Percentiles rank a stretch among this genome's conserved stretches.
phyloP scores from a whole-genome alignment of 805 yeast species.

The Peterozyma toletana region DNA sequence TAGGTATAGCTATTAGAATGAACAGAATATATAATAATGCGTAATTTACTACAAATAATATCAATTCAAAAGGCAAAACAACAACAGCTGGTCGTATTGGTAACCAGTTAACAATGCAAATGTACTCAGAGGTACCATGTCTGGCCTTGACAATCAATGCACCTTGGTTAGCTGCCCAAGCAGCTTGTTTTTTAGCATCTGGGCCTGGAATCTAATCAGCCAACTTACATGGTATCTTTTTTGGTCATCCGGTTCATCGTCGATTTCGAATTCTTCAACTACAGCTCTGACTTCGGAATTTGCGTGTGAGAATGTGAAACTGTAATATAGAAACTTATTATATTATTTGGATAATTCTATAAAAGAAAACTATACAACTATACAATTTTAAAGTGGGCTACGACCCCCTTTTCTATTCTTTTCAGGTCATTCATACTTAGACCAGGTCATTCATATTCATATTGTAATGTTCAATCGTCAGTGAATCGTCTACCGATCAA shows the following conservation, averaged over 20 bases:
- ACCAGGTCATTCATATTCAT: too few relatives aligned
- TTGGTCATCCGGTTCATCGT: slow-evolving; percentile 93
- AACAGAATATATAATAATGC: too few relatives aligned
- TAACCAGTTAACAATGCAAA: slow-evolving; percentile 93
- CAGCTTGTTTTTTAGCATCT: slow-evolving; percentile 97
- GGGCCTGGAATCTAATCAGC: slow-evolving; percentile 95
- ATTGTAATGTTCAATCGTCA: too few relatives aligned
- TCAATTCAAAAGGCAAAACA: slow-evolving; percentile 43
- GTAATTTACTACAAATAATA: too few relatives aligned
- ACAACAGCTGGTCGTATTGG: slow-evolving; percentile 99
- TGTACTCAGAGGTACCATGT: slow-evolving; percentile 96
- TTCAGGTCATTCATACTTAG: too few relatives aligned
- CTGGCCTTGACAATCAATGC: slow-evolving; percentile 98
- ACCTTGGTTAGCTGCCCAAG: slow-evolving; percentile 99
- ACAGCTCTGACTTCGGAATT: slow-evolving; percentile 83
- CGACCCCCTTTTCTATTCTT: too few relatives aligned
- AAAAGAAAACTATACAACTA: too few relatives aligned
- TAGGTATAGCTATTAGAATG: too few relatives aligned
- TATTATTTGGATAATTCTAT: too few relatives aligned
- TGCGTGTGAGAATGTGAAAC: slow-evolving; percentile 87
- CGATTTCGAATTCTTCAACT: slow-evolving; percentile 96
- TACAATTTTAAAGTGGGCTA: too few relatives aligned
- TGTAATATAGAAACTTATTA: too few relatives aligned
- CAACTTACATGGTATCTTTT: slow-evolving; percentile 96
- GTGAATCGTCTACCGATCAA: too few relatives aligned